Evolutionary conservation across 2,329 filamentous ascomycete species (phyloP), one percentile per base, ranked within the genome.

Genomic region (Trichoderma atroviride): DNA sequence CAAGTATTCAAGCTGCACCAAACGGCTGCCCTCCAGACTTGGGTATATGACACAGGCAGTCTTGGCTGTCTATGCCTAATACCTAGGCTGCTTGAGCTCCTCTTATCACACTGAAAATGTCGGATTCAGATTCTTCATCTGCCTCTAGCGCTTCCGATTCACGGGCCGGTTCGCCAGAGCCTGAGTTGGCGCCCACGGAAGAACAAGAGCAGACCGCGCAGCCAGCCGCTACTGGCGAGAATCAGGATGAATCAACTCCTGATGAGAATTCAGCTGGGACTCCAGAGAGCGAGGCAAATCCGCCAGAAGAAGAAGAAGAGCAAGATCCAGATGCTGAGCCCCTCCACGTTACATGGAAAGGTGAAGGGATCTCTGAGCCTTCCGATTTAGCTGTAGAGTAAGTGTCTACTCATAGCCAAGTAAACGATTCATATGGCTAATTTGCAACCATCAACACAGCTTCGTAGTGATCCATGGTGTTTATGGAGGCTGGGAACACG

Each of bases 71-170:
- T 43, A 16, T 31, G 40, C n/a, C 29, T 37, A 29, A 67, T 31
- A 43, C 40, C 40, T n/a, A 37, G 55, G 55, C 31, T 6, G 13
- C n/a, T 14, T 53, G 47, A 14, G 2, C 47, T 10, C 13, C 3
- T 63, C 11, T 53, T 19, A 16, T 19, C 55, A 37, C 27, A 13
- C 55, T 14, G 29, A 67, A 22, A 31, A 69, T 69, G 68, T 69
- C 68, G 2, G 68, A 69, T 27, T 69, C 69, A 11, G 69, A 58
- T 24, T 70, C 69, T 52, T 63, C 69, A 27, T 67, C 69, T 4
- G 50, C 43, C 35, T 69, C 68, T n/a, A 63, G 47, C 40, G 56
- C 43, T 4, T 59, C 68, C 52, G 37, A 50, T 35, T 69, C 66
- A 29, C 59, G 68, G 19, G 68, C 24, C 24, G 68, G 43, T 2